Percentiles rank a stretch among this genome's conserved stretches.
Conservation (phyloP, 345 rosid genomes). For the Ceriops zippeliana region DNA sequence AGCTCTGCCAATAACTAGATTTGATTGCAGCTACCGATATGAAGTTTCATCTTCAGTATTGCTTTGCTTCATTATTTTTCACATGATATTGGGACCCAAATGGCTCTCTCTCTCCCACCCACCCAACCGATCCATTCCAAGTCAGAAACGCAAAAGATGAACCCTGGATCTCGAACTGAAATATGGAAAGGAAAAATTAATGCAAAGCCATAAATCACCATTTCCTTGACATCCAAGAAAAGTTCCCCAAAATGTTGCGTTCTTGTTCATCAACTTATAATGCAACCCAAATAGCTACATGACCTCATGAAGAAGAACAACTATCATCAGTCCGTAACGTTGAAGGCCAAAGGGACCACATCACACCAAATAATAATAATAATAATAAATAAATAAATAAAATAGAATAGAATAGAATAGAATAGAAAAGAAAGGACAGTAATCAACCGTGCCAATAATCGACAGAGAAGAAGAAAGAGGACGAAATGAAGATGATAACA, state of each 20-base stretch:
- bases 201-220: not conserved
- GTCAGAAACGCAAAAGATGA: conserved; percentile 19
- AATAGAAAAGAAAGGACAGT: too few relatives aligned
- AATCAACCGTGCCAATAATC: too few relatives aligned
- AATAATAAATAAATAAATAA: too few relatives aligned
- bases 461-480: too few relatives aligned
- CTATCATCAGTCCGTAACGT: too few relatives aligned
- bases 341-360: too few relatives aligned
- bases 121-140: not conserved
- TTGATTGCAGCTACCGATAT: conserved; percentile 26
- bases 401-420: too few relatives aligned
- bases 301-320: too few relatives aligned
- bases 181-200: conserved; percentile 7
- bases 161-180: conserved; percentile 15
- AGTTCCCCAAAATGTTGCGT: conserved; percentile 6
- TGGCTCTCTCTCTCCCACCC: conserved; percentile 8
- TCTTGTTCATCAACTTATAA: too few relatives aligned
- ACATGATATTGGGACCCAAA: conserved; percentile 45
- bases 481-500: too few relatives aligned
- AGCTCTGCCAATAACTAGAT: conserved; percentile 19
- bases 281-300: too few relatives aligned
- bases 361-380: too few relatives aligned
- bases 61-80: conserved; percentile 20
- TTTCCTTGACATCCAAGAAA: conserved; percentile 41
- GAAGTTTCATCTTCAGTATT: conserved; percentile 6